Evolutionary conservation across 2,329 filamentous ascomycete species (phyloP).

Genomic region (Epichloe festucae): DNA sequence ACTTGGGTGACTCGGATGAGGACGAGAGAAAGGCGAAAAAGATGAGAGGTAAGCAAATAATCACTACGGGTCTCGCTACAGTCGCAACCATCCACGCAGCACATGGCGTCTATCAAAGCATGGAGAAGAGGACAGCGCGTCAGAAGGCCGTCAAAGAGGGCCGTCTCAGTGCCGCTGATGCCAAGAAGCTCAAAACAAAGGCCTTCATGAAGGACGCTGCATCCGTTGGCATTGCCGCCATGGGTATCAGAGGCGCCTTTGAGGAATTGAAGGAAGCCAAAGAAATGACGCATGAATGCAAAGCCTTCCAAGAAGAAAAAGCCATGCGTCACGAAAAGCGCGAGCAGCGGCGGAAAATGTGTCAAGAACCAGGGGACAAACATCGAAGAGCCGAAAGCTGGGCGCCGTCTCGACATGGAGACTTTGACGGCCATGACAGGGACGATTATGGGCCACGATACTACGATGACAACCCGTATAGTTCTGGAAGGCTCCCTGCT

Average conservation of each 20-base stretch:
- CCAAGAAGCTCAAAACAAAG: constrained; percentile 44
- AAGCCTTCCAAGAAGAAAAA: constrained; percentile 36
- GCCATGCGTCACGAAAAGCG: constrained; percentile 35
- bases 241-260: constrained; percentile 44
- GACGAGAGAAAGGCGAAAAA: constrained; percentile 41
- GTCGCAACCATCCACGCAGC: constrained; percentile 49
- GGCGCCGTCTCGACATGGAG: constrained; percentile 26
- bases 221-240: constrained; percentile 43
- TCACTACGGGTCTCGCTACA: constrained; percentile 42
- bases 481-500: constrained; percentile 26
- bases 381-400: constrained; percentile 32
- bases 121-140: constrained; percentile 41
- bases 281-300: constrained; percentile 34
- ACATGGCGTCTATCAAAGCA: constrained; percentile 44
- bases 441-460: constrained; percentile 32
- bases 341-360: constrained; percentile 20
- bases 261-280: constrained; percentile 43
- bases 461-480: constrained; percentile 34
- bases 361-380: constrained; percentile 19
- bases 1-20: constrained; percentile 44
- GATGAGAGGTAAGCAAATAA: constrained; percentile 49
- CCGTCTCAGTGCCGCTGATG: constrained; percentile 35
- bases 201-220: constrained; percentile 44
- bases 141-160: constrained; percentile 42
- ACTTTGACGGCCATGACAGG: constrained; percentile 25